Conservation (phyloP, 2,329 filamentous ascomycete species). For the Teratosphaeria destructans region DNA sequence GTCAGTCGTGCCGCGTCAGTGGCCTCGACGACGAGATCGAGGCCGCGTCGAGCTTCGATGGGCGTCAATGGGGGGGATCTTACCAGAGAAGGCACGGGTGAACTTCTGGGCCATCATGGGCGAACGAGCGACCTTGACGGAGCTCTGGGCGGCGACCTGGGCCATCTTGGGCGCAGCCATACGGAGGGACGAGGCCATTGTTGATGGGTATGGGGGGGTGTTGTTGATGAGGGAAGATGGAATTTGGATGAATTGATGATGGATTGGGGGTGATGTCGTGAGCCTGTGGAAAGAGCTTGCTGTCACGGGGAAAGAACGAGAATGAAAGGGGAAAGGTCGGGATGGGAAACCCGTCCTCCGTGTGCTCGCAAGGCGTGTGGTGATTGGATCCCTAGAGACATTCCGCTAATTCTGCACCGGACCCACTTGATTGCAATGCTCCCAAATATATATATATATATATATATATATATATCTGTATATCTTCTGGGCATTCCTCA, state of each 20-base stretch:
- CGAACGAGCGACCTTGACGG: conserved; percentile 61
- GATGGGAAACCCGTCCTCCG: not conserved
- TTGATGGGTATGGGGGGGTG: conserved; percentile 43
- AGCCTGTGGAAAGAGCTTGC: not conserved
- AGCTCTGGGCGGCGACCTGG: conserved; percentile 54
- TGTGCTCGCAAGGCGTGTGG: not conserved
- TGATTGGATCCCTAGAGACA: not conserved
- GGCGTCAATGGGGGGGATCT: conserved; percentile 27
- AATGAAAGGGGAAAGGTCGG: not conserved
- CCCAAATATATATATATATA: no score
- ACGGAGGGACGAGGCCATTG: conserved; percentile 66
- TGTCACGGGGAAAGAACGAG: conserved; percentile 4
- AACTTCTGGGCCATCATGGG: conserved; percentile 52
- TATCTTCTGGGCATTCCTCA: not conserved
- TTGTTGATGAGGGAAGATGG: conserved; percentile 13
- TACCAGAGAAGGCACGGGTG: conserved; percentile 65
- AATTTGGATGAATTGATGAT: conserved; percentile 12
- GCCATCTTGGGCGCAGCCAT: conserved; percentile 69
- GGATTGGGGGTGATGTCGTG: conserved; percentile 4
- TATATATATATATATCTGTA: not conserved
- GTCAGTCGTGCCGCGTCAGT: not conserved
- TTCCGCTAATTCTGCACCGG: not conserved
- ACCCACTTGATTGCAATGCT: not conserved
- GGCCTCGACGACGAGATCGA: not conserved
- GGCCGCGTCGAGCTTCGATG: conserved; percentile 6